Conservation (phyloP, 192 early-diverging fungal species). For the Spinellus fusiger region DNA sequence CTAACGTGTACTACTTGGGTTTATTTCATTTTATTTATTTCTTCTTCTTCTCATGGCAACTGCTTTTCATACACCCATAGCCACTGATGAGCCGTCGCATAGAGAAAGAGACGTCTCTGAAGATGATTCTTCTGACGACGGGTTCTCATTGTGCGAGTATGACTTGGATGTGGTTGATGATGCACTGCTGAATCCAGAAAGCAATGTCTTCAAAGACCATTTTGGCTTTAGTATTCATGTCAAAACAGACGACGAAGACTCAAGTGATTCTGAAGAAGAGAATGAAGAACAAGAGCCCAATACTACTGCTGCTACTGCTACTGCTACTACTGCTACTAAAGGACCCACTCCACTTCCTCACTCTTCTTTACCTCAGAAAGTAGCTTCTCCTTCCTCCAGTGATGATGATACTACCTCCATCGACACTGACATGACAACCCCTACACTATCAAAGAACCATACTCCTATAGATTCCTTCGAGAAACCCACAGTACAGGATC, state of each 20-base stretch:
- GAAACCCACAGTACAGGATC: no score
- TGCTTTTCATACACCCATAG: neutral
- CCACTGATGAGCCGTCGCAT: no score
- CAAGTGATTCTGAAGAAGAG: slow-evolving; percentile 15
- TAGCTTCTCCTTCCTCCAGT: neutral
- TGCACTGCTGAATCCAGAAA: slow-evolving; percentile 13
- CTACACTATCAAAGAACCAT: slow-evolving; percentile 2
- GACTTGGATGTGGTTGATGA: slow-evolving; percentile 27
- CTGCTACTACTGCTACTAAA: neutral
- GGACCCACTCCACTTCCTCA: no score
- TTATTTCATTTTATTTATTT: neutral
- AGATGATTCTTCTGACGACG: neutral
- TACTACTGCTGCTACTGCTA: neutral
- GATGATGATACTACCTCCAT: slow-evolving; percentile 21
- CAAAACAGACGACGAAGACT: slow-evolving; percentile 22
- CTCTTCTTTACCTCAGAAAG: neutral
- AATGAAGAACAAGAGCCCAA: neutral
- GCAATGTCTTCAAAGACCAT: slow-evolving; percentile 15
- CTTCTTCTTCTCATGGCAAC: neutral
- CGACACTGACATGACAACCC: slow-evolving; percentile 26
- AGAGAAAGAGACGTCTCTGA: neutral
- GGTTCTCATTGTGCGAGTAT: slow-evolving; percentile 8
- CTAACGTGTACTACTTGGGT: no score
- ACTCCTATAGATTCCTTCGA: neutral
- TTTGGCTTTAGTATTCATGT: slow-evolving; percentile 28